Evolutionary conservation across 176 grass and related monocot species (phyloP).

Genomic region (Carex pumila): DNA sequence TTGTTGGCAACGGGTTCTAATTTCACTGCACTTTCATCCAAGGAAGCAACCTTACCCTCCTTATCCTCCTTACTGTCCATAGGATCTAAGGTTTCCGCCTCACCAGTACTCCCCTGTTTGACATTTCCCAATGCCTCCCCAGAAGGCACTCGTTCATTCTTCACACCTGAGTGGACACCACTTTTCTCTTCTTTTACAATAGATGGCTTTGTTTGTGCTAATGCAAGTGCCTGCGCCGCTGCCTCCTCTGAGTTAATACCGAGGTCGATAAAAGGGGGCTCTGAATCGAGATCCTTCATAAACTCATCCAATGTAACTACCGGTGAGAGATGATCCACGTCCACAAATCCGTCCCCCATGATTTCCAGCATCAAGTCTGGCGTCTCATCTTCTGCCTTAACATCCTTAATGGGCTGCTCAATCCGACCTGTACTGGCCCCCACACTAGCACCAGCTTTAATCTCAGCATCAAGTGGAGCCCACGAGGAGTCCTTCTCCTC

Average conservation of each 20-base stretch:
- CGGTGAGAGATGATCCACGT: conserved; percentile 38
- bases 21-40: conserved; percentile 36
- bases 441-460: conserved; percentile 25
- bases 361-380: conserved; percentile 43
- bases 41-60: conserved; percentile 26
- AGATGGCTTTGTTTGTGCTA: background rate
- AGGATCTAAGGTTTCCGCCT: background rate
- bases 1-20: conserved; percentile 24
- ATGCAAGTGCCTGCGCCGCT: background rate
- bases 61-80: background rate
- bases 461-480: conserved; percentile 29
- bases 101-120: background rate
- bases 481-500: conserved; percentile 53
- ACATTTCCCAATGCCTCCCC: background rate
- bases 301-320: conserved; percentile 47
- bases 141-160: conserved; percentile 15
- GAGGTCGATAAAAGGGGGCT: conserved; percentile 41
- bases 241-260: conserved; percentile 17
- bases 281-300: conserved; percentile 51
- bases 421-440: background rate
- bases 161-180: background rate
- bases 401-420: conserved; percentile 26
- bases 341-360: conserved; percentile 54
- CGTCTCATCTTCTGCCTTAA: conserved; percentile 27
- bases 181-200: conserved; percentile 9